A percentile compares a stretch with the other conserved stretches of the same genome.
Evolutionary conservation across 441 rosid species (phyloP).

Genomic region (Flueggea neowawraea): DNA sequence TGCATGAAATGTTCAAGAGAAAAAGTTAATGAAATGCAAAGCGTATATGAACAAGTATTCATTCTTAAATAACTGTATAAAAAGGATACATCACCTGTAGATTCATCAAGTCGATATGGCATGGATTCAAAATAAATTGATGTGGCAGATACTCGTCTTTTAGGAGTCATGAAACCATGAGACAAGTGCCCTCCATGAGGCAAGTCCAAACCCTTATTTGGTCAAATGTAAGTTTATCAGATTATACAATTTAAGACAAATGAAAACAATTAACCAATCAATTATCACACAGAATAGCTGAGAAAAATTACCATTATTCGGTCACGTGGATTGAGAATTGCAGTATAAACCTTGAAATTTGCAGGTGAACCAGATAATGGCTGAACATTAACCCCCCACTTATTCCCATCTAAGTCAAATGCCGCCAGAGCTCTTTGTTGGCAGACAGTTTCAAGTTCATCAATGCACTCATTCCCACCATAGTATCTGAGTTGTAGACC

Average conservation of each 20-base stretch:
- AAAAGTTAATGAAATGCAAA: constrained; percentile 14
- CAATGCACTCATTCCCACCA: constrained; percentile 88
- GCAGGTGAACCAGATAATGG: constrained; percentile 98
- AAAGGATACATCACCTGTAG: constrained; percentile 51
- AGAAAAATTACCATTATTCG: constrained; percentile 64
- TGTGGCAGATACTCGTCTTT: constrained; percentile 89
- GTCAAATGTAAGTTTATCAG: constrained; percentile 5
- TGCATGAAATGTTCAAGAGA: constrained; percentile 27
- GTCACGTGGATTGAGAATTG: constrained; percentile 77
- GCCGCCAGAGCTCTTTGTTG: constrained; percentile 80
- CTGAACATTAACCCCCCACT: constrained; percentile 96
- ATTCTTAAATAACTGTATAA: too few relatives aligned
- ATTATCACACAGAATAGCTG: too few relatives aligned
- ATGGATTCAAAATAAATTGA: constrained; percentile 92
- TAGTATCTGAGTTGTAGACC: constrained; percentile 51
- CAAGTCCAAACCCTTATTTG: constrained; percentile 76
- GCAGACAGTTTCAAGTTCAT: constrained; percentile 86
- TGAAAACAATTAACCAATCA: too few relatives aligned
- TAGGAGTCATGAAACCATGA: constrained; percentile 97
- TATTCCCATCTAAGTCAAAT: constrained; percentile 60
- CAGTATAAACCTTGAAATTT: constrained; percentile 89
- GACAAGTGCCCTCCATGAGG: constrained; percentile 96
- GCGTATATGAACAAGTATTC: neutral
- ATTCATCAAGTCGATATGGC: constrained; percentile 94
- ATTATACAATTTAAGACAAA: neutral